Evolutionary conservation across 139 green algal genomes (phyloP), one percentile per base, ranked within the genome.

Genomic region (Chlorella sp.): DNA sequence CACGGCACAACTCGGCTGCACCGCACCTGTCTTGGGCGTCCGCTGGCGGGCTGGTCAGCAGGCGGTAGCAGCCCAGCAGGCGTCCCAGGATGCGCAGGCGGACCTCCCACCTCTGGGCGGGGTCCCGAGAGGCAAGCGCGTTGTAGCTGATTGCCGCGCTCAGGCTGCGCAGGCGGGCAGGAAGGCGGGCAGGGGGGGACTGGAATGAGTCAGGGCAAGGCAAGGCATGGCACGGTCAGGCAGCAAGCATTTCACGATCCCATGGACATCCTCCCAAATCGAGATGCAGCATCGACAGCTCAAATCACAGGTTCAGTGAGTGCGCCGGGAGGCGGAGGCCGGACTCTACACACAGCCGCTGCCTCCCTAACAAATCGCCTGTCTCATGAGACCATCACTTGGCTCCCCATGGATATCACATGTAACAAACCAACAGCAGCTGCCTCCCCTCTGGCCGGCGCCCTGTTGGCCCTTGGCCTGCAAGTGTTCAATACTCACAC

Each of bases 41-140:
- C 12, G 64, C 21, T 3, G 32, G 36, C 24, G 60, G 61, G 3
- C 18, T 34, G n/a, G 75, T 81, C n/a, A 88, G 26, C 48, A 64
- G 32, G 53, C 30, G 26, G 61, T 88, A 88, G 61, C 83, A 88
- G 61, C 83, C 83, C 61, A 88, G 61, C 24, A 78, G 28, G 4
- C 39, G 36, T 64, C 30, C 69, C 24, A 88, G 2, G 18, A 53
- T 36, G 26, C 37, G 30, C 39, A 88, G 69, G 4, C 85, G 66
- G 30, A 64, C 60, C 69, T 82, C 64, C 85, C 85, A 88, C 28
- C 85, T 69, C 4, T 37, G 21, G 1, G 34, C 39, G 11, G 85
- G 60, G 39, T 88, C 85, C 5, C 79, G 21, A 34, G 66, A 69
- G 28, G 68, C 66, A 1, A 88, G 69, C 69, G 78, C 30, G 40